Base-by-base conservation (phyloP, 148 eudicot species). In the Tetragonia tetragonoides region DNA sequence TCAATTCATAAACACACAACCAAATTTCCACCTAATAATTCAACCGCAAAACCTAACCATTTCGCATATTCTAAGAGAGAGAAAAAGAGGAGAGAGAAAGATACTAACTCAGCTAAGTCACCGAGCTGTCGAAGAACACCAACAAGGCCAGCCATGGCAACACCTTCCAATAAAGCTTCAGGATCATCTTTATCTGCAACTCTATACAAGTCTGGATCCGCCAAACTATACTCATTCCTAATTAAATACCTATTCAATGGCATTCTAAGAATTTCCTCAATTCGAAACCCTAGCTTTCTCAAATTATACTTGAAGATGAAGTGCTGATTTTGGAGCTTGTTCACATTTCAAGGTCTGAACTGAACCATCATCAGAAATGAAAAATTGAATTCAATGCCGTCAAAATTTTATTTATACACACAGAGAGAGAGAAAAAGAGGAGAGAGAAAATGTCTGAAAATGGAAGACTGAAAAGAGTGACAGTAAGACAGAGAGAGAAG, bases 91-190 rank as follows among this genome's bases (percentile, higher is more conserved):
- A 61, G 49, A 68, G 77, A 78, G 7, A 28, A 23, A 80, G 77
- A 53, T 9, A 83, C 89, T 76, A 15, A 95, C 99, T 93, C 91
- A 47, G 99, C 97, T 28, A 95, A 89, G 88, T 95, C 99, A 61
- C 99, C 99, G 73, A 95, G 94, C 86, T 95, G 99, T 24, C 99
- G 94, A 70, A 95, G 88, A 78, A 95, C 85, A 28, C 99, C 99
- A 47, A 95, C 99, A 56, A 95, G 94, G 10, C 97, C 99, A 66
- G 99, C 95, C 97, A 95, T 93, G 81, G 99, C 97, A 24, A 95
- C 97, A 60, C 93, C 99, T 90, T 95, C 97, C 37, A 95, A 85
- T 34, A 95, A 77, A 71, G 99, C 99, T 82, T 95, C 97, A 38
- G 99, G 99, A 85, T 95, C 99, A 89, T 93, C 95, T 80, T 88